Base-by-base conservation (phyloP, 148 eudicot genomes). In the Fagopyrum homotropicum region DNA sequence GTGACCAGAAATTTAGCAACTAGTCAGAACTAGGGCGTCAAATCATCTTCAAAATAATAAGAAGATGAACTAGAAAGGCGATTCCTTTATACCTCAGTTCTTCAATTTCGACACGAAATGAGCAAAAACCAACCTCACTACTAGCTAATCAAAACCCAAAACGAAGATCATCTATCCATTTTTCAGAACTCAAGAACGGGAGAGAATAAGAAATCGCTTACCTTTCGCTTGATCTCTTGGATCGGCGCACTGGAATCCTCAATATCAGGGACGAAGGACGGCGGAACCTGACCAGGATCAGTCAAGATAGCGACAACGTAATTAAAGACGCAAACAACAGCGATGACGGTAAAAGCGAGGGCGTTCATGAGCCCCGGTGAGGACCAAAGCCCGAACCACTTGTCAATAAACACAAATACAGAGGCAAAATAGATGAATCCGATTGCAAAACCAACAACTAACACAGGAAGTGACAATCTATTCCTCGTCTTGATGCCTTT, bases 191-290 rank as follows among this genome's bases (percentile, higher is more conserved):
- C 14, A 29, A 61, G 2, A 26, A 15, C 46, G 47, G 9, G 30
- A 66, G 6, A 70, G 16, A 19, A 45, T 8, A 0, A 72, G 35
- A 72, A 30, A 71, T 9, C 9, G n/a, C 44, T 6, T 63, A 88
- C 99, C 98, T 92, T 96, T 68, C 98, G 93, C 79, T 96, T 96
- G 83, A 92, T 89, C 88, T 96, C 99, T 26, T 96, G 98, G 55
- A 96, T 80, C 22, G 89, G 89, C 68, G 73, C 82, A 45, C 80
- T 78, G 16, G 81, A 16, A 69, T 92, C 98, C 75, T 92, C 99
- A 44, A 96, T 72, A 79, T 96, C 98, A 35, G 99, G 99, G 12
- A 80, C 70, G 75, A 82, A 96, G 2, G 94, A 77, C 5, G 77
- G 45, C 1, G 99, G 98, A 30, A 96, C 97, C 74, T 86, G 85